These are phyloP conservation scores for Aegle marmelos DNA, from an alignment of 345 rosid genomes.

Conservation along the genomic window DNA sequence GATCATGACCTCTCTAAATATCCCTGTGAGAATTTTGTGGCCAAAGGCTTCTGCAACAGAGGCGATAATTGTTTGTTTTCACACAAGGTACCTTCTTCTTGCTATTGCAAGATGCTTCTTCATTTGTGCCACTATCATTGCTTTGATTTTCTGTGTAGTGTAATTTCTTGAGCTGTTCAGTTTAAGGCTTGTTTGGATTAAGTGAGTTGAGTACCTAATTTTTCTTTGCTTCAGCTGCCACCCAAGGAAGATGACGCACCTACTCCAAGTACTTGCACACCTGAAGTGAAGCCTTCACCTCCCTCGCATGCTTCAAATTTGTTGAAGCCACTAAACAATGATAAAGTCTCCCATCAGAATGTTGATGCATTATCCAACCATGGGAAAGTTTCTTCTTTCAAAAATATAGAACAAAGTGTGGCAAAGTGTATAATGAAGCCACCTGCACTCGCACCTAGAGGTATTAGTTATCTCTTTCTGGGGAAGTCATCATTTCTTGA, in stretches of 20 bases:
- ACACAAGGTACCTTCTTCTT: conserved; percentile 62
- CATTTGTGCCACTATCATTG: neutral
- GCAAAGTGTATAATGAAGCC: conserved; percentile 10
- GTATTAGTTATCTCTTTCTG: conserved; percentile 37
- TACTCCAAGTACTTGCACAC: conserved; percentile 18
- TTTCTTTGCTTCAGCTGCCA: conserved; percentile 23
- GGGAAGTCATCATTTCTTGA: conserved; percentile 25
- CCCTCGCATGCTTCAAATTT: conserved; percentile 17
- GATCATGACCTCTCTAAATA: conserved; percentile 89
- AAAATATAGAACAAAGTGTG: conserved; percentile 18
- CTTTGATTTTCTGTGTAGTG: neutral
- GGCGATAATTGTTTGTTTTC: conserved; percentile 78
- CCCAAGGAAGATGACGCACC: conserved; percentile 33
- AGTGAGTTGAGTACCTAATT: conserved; percentile 3
- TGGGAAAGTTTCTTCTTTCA: conserved; percentile 13
- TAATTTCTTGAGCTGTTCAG: neutral
- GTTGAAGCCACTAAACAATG: conserved; percentile 24
- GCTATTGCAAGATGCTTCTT: neutral
- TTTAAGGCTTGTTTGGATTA: conserved; percentile 1
- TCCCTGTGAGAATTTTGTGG: conserved; percentile 53
- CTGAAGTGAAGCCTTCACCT: conserved; percentile 23
- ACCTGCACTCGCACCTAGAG: conserved; percentile 39
- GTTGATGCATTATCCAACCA: conserved; percentile 12
- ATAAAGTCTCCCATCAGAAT: conserved; percentile 14
- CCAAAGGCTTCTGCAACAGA: conserved; percentile 68